phyloP scores from a whole-genome alignment of 257 asterid genomes.

The Gentiana straminea region DNA sequence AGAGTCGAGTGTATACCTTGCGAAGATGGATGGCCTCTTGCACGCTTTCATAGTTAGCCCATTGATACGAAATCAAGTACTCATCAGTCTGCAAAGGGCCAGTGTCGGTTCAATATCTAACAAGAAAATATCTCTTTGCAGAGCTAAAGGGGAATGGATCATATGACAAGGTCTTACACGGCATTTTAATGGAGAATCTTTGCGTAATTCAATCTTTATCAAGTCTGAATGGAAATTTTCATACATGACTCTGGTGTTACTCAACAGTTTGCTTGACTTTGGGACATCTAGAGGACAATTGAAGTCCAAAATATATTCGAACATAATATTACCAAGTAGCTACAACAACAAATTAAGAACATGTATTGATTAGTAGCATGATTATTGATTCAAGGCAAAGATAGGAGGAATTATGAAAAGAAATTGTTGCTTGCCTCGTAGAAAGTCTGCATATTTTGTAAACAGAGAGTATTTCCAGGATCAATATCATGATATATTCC shows the following conservation, averaged over 20 bases:
- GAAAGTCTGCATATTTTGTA: slow-evolving; percentile 13
- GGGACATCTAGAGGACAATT: slow-evolving; percentile 6
- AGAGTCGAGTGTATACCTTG: slow-evolving; percentile 13
- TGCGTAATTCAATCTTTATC: not conserved
- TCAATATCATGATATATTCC: slow-evolving; percentile 15
- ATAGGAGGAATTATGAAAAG: no score
- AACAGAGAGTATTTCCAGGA: slow-evolving; percentile 13
- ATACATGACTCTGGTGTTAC: not conserved
- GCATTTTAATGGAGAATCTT: not conserved
- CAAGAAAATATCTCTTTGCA: not conserved
- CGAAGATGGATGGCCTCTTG: slow-evolving; percentile 29
- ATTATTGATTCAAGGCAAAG: not conserved
- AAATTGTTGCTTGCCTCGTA: slow-evolving; percentile 5
- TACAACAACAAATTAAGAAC: not conserved
- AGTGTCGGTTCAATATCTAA: not conserved
- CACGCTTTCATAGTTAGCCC: slow-evolving; percentile 23
- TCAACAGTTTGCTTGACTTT: not conserved
- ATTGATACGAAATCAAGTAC: slow-evolving; percentile 5
- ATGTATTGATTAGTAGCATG: no score
- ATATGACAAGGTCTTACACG: no score
- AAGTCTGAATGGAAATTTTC: not conserved
- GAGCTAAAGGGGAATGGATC: not conserved
- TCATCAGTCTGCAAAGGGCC: slow-evolving; percentile 12
- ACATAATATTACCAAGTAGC: slow-evolving; percentile 6
- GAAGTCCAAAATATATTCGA: slow-evolving; percentile 7